These are phyloP conservation scores for Biancaea sappan DNA, from an alignment of 306 rosid species.

Conservation along the genomic window DNA sequence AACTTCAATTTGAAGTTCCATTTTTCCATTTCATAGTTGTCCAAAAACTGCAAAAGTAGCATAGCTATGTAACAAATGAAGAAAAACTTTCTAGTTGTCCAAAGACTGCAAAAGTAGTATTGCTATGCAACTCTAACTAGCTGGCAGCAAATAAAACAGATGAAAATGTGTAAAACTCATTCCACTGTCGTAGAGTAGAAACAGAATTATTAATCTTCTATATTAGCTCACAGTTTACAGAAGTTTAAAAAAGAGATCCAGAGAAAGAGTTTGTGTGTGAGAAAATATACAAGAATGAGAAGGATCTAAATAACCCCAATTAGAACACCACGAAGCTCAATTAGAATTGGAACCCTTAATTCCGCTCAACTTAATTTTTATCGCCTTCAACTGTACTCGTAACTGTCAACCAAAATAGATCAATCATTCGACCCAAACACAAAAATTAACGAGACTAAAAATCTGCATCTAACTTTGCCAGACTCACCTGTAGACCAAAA, in stretches of 20 bases:
- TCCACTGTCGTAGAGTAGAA: not conserved
- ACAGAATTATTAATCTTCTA: slow-evolving; percentile 1
- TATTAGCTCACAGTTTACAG: not conserved
- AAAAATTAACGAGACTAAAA: not conserved
- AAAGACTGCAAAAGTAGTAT: not conserved
- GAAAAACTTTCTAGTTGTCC: not conserved
- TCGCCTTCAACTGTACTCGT: not conserved
- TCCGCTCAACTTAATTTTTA: not conserved
- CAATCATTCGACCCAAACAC: not conserved
- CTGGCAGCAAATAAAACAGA: not conserved
- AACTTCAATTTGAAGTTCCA: slow-evolving; percentile 2
- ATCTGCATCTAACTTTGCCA: not conserved
- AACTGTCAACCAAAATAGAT: slow-evolving; percentile 1
- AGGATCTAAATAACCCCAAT: not conserved
- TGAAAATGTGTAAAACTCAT: not conserved
- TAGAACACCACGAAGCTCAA: not conserved
- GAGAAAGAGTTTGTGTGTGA: not conserved
- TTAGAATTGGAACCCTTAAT: not conserved
- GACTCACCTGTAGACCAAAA: slow-evolving; percentile 42
- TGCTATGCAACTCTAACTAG: slow-evolving; percentile 1
- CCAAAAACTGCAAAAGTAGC: not conserved
- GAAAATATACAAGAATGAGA: not conserved
- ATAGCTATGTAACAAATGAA: not conserved
- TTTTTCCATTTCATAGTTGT: slow-evolving; percentile 1
- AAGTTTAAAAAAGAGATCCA: not conserved